phyloP scores from a whole-genome alignment of 1,284 basidiomycete genomes.

The Cryptococcus sp. region DNA sequence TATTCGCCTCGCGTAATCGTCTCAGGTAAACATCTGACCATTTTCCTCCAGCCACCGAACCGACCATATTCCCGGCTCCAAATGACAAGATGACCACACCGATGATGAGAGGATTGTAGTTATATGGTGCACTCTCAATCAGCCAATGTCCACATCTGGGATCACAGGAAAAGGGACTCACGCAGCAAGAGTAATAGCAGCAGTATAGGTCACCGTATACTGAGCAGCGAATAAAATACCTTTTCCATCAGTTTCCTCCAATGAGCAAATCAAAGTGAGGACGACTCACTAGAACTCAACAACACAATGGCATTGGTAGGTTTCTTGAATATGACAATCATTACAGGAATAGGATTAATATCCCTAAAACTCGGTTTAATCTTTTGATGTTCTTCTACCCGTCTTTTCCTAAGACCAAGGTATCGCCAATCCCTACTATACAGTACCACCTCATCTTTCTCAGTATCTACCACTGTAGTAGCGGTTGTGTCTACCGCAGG shows the following conservation, averaged over 20 bases:
- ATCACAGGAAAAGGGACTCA: conserved; percentile 7
- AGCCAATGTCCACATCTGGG: not conserved
- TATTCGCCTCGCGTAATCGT: conserved; percentile 58
- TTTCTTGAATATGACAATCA: conserved; percentile 57
- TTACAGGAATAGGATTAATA: conserved; percentile 65
- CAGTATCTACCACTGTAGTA: conserved; percentile 7
- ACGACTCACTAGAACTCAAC: conserved; percentile 60
- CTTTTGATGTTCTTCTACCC: conserved; percentile 21
- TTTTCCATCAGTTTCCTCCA: conserved; percentile 27
- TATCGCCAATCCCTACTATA: conserved; percentile 5
- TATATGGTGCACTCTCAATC: conserved; percentile 54
- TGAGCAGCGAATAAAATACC: conserved; percentile 65
- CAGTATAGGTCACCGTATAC: conserved; percentile 65
- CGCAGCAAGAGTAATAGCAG: conserved; percentile 56
- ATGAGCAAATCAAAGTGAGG: not conserved
- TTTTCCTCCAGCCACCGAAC: conserved; percentile 69
- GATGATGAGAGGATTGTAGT: conserved; percentile 64
- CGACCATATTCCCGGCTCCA: conserved; percentile 64
- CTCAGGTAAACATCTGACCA: conserved; percentile 66
- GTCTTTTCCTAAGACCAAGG: conserved; percentile 6
- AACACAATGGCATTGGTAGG: conserved; percentile 66
- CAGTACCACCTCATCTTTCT: conserved; percentile 13
- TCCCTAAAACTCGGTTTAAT: conserved; percentile 63
- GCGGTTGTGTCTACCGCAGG: conserved; percentile 4
- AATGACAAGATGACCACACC: conserved; percentile 72